phyloP scores from a whole-genome alignment of 306 rosid species.

The Gleditsia sinensis region DNA sequence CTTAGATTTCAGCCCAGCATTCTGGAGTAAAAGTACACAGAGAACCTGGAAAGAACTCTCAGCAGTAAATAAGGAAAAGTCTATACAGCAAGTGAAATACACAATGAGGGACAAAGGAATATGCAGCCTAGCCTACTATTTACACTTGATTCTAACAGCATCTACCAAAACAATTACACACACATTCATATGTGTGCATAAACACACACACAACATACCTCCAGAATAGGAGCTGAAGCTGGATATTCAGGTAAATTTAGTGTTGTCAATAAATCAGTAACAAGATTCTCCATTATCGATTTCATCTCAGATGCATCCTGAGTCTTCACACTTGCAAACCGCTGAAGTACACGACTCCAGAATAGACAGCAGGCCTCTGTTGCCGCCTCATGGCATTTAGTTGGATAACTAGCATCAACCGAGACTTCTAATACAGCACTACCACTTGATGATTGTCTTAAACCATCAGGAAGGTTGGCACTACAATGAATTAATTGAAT shows the following conservation, averaged over 20 bases:
- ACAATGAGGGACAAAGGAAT: too few relatives aligned
- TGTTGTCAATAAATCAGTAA: slow-evolving; percentile 82
- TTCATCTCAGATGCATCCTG: slow-evolving; percentile 94
- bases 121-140: too few relatives aligned
- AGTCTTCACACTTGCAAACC: slow-evolving; percentile 77
- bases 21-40: slow-evolving; percentile 84
- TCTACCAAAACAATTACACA: slow-evolving; percentile 24
- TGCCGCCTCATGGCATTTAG: slow-evolving; percentile 70
- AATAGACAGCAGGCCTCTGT: slow-evolving; percentile 82
- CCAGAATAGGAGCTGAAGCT: slow-evolving; percentile 86
- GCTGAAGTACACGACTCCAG: slow-evolving; percentile 93
- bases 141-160: too few relatives aligned
- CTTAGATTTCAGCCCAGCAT: slow-evolving; percentile 91
- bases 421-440: slow-evolving; percentile 80
- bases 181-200: slow-evolving; percentile 8
- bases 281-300: slow-evolving; percentile 88
- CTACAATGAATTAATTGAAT: slow-evolving; percentile 90
- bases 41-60: slow-evolving; percentile 77
- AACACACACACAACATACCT: slow-evolving; percentile 55
- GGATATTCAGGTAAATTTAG: slow-evolving; percentile 96
- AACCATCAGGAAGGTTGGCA: slow-evolving; percentile 84
- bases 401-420: slow-evolving; percentile 62
- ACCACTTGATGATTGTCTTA: slow-evolving; percentile 73
- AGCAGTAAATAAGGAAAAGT: slow-evolving; percentile 41
- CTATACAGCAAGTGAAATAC: too few relatives aligned